Evolutionary conservation across 257 asterid genomes (phyloP).

Genomic region (Nicotiana paniculata): DNA sequence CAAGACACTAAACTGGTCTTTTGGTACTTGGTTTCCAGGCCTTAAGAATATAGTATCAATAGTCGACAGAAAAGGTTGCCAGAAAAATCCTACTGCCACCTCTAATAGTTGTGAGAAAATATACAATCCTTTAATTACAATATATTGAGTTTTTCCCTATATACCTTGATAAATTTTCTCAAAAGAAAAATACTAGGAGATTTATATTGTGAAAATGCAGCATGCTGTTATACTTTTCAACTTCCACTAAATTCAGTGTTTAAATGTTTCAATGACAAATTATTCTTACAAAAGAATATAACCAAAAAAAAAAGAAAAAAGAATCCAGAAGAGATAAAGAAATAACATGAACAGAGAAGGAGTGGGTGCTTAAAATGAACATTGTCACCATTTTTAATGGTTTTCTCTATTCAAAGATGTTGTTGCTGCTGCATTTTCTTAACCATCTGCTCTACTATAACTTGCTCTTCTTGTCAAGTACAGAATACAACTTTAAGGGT

Average conservation of each 20-base stretch:
- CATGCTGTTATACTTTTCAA: slow-evolving; percentile 5
- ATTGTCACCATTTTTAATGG: slow-evolving; percentile 19
- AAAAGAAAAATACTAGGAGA: not conserved
- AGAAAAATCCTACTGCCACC: not conserved
- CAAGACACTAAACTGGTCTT: not conserved
- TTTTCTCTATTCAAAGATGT: not conserved
- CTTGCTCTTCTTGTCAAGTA: not conserved
- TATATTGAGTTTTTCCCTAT: not conserved
- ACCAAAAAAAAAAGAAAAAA: slow-evolving; percentile 15
- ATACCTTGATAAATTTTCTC: not conserved
- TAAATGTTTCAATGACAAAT: slow-evolving; percentile 12
- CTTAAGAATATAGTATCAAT: not conserved
- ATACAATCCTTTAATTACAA: not conserved
- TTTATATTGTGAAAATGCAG: not conserved
- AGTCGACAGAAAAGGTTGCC: not conserved
- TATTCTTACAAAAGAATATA: slow-evolving; percentile 43
- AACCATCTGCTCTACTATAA: not conserved
- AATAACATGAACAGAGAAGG: slow-evolving; percentile 10
- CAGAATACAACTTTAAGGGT: not conserved
- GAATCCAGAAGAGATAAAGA: slow-evolving; percentile 17
- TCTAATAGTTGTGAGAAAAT: not conserved
- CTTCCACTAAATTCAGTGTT: slow-evolving; percentile 19
- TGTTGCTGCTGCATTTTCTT: not conserved
- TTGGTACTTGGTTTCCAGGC: not conserved
- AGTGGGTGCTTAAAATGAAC: slow-evolving; percentile 18